Base-by-base conservation (phyloP, 345 rosid species). In the Moricandia moricandioides region DNA sequence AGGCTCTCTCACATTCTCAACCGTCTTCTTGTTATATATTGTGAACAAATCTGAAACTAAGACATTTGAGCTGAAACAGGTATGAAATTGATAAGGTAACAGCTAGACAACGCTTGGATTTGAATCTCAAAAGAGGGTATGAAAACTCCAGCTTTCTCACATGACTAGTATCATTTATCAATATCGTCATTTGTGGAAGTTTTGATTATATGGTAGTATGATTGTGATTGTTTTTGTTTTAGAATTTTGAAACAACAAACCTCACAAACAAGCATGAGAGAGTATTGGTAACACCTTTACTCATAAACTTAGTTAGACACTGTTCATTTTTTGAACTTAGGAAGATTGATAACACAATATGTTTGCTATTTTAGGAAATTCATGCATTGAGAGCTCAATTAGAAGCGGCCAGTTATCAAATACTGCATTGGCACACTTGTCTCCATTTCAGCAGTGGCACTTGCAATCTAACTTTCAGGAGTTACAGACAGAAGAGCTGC, bases 111-210 rank as follows among this genome's bases (percentile, higher is more conserved):
- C 97, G 94, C 40, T 85, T 92, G 86, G 97, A 92, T 88, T 82
- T 95, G 79, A 92, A 95, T 90, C 94, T 92, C 45, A 97, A 95
- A 86, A 90, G 85, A 85, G 97, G 96, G 99, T 90, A 84, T 73
- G 84, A 29, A 58, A 56, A 43, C n/a, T 21, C 24, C 24, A 21
- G 24, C 24, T 21, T 21, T 17, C 17, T 21, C 65, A 62, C 35
- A 51, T 65, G 5, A 7, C 35, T n/a, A 6, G 12, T 0, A 26
- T 65, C 35, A 16, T 54, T 55, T 29, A 55, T 34, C 69, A 52
- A 9, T 62, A 39, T 7, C 24, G 3, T 17, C 16, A 65, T 65
- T 34, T 65, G 47, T 55, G 40, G 9, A 24, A 37, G 60, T 12
- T 58, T 52, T 21, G 35, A 6, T 61, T 61, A 34, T 45, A 31